Base-by-base conservation (phyloP, 192 early-diverging fungal genomes). In the Entomortierella beljakovae region DNA sequence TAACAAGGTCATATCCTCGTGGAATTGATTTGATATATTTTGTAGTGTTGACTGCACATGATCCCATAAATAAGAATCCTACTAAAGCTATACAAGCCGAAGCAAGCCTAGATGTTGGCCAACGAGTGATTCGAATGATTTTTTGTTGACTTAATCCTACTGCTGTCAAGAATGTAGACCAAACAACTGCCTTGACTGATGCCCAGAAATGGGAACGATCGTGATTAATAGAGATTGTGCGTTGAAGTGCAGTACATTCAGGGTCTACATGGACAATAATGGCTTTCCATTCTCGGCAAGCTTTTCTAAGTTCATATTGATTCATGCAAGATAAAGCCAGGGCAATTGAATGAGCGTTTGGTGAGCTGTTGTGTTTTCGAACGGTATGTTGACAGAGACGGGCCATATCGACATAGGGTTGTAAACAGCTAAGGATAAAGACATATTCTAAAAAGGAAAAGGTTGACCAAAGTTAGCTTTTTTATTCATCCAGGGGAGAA, bases 271-370 rank as follows among this genome's bases (percentile, higher is more conserved):
- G 75, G 20, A 79, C 67, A 40, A 79, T 64, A 25, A 79, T 58
- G 8, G 75, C 67, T 31, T 60, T 64, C 75, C 75, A 79, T 46
- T 79, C 75, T 4, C 65, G 75, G 46, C 67, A 70, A 2, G 75
- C 75, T n/a, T 62, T 53, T 29, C 57, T 33, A 46, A 79, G 57
- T 28, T 79, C 75, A 26, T 79, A 79, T 34, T 79, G 75, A 54
- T 79, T 79, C 75, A 79, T 79, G 25, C 75, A 79, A 6, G 60
- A 65, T n/a, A 79, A 51, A 1, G 75, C 75, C 23, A 79, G 26
- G 49, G 38, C 55, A 38, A 79, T 64, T 15, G 57, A 33, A 8
- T 57, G 15, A 28, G 64, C 16, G 16, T 28, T 55, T 13, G 49
- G 54, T 18, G 31, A 28, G 6, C 64, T 59, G 3, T 48, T 29